These are phyloP conservation scores for Saxophila tyrrhenica DNA, from an alignment of 495 filamentous ascomycete genomes.

Conservation along the genomic window DNA sequence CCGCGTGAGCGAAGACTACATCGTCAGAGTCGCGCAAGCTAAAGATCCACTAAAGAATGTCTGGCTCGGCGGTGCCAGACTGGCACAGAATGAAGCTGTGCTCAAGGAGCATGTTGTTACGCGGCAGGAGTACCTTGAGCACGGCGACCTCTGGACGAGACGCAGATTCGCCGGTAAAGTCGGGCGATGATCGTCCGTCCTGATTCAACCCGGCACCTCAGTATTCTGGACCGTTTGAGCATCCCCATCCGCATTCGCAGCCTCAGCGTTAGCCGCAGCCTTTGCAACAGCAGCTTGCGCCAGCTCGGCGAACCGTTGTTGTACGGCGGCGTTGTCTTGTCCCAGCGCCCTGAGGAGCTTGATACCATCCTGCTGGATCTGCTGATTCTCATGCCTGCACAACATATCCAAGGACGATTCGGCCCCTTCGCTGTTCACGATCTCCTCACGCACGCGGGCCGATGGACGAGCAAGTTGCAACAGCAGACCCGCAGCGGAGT, in stretches of 20 bases:
- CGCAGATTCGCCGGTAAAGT: conserved; percentile 50
- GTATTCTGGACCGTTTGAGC: neutral
- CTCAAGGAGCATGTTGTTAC: conserved; percentile 58
- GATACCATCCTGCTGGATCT: conserved; percentile 13
- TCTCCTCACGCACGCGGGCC: neutral
- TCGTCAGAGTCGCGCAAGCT: conserved; percentile 27
- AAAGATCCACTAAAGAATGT: conserved; percentile 49
- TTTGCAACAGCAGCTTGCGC: neutral
- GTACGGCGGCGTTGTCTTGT: conserved; percentile 3
- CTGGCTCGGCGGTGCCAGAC: conserved; percentile 70
- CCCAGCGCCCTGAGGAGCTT: conserved; percentile 14
- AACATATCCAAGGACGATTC: neutral
- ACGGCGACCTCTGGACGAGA: conserved; percentile 66
- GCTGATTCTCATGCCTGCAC: conserved; percentile 6
- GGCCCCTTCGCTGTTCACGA: conserved; percentile 1
- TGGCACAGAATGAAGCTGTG: conserved; percentile 55
- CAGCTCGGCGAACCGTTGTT: conserved; percentile 3
- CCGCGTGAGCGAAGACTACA: conserved; percentile 5
- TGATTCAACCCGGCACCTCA: neutral
- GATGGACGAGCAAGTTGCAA: conserved; percentile 6
- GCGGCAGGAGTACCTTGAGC: conserved; percentile 79
- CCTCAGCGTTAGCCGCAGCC: neutral
- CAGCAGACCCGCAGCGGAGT: conserved; percentile 12
- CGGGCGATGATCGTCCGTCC: neutral
- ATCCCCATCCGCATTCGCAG: neutral